Percentiles rank a stretch among this genome's conserved stretches.
Evolutionary conservation across 2,329 filamentous ascomycete species (phyloP).

Genomic region (Zymoseptoria pseudotritici): DNA sequence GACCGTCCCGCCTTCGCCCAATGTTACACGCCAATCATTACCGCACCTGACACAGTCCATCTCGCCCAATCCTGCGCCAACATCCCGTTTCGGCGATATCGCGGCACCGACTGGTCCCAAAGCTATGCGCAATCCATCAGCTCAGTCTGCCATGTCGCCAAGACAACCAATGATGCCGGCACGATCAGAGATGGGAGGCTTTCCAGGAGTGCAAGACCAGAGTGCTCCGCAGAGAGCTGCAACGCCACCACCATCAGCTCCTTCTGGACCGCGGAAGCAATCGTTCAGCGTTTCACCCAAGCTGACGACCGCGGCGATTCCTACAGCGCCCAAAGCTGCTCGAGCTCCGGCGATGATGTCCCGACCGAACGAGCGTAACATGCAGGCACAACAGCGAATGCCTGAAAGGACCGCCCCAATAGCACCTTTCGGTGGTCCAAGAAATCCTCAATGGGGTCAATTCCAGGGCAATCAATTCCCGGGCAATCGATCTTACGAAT

Average conservation of each 20-base stretch:
- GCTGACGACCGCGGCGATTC: constrained; percentile 24
- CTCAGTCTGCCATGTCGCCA: constrained; percentile 19
- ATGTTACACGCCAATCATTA: constrained; percentile 12
- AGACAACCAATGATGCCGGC: constrained; percentile 22
- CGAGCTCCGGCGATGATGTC: constrained; percentile 16
- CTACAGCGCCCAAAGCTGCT: constrained; percentile 31
- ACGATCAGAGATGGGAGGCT: constrained; percentile 16
- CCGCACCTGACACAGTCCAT: constrained; percentile 19
- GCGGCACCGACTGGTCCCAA: constrained; percentile 27
- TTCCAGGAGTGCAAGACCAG: constrained; percentile 8
- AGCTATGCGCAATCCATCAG: constrained; percentile 20
- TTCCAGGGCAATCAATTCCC: constrained; percentile 29
- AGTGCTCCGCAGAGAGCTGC: constrained; percentile 8
- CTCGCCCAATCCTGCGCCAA: constrained; percentile 17
- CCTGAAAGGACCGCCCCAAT: constrained; percentile 11
- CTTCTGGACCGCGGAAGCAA: constrained; percentile 26
- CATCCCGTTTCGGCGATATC: constrained; percentile 20
- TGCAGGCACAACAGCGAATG: constrained; percentile 12
- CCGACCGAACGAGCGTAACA: constrained; percentile 6
- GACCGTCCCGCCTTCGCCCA: constrained; percentile 18
- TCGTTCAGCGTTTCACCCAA: constrained; percentile 31
- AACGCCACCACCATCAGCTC: constrained; percentile 26
- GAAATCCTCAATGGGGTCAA: constrained; percentile 20
- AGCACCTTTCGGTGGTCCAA: constrained; percentile 19
- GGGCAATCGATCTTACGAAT: constrained; percentile 12